Evolutionary conservation across 192 early-diverging fungal species (phyloP), one percentile per base, ranked within the genome.

Genomic region (Tieghemiomyces parasiticus): DNA sequence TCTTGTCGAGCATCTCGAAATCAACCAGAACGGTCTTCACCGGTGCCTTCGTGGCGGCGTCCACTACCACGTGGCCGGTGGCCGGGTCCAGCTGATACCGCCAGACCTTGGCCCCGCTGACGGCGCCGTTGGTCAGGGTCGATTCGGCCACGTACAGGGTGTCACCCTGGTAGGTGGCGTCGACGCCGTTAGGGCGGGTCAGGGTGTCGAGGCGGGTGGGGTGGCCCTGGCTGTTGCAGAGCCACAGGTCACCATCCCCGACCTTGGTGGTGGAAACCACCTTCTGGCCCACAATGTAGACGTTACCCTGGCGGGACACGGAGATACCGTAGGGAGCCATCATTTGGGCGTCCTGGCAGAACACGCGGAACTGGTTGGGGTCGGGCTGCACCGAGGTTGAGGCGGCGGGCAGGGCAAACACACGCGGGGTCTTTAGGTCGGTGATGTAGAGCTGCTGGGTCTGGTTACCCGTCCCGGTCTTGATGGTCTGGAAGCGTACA

Each of bases 261-360:
- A 66, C 34, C 53, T 45, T 30, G n/a, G 65, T 58, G 48, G 38
- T 35, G 0, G 55, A 2, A 0, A 58, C 33, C 31, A 61, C 53
- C 31, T 66, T 56, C 28, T 54, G 50, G 3, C 61, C 65, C 3
- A 58, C 49, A 1, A 63, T 6, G 38, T 65, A 66, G 35, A 54
- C 58, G 29, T 42, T 19, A n/a, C 61, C 61, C n/a, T 26, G 22
- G 28, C 59, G n/a, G 0, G 63, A 22, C 4, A 60, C 28, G 8
- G 35, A 26, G 2, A 66, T 20, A 16, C 48, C 61, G 24, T 67
- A 66, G 45, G 54, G 54, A 22, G 16, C 13, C 28, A 66, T 4
- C 52, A 66, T 61, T 25, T 4, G 14, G 9, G 28, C 8, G 59
- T 66, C 65, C 31, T 46, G 22, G 48, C 65, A 66, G 28, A 50